A percentile compares a stretch with the other conserved stretches of the same genome.
phyloP scores from a whole-genome alignment of 2,329 filamentous ascomycete genomes.

The Mollisia scopiformis region DNA sequence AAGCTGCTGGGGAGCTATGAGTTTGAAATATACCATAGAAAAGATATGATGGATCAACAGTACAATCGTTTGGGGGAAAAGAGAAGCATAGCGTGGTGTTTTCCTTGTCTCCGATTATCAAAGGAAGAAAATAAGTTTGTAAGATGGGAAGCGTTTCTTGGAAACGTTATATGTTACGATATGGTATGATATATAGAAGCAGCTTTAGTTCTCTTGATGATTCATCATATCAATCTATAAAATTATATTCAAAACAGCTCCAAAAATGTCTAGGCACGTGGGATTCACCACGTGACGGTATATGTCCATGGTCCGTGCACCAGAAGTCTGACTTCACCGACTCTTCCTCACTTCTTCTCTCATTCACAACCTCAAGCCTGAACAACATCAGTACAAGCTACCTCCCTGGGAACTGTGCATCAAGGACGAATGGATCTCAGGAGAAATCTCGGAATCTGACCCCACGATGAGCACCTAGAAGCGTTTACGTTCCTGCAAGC shows the following conservation, averaged over 20 bases:
- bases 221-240: no score
- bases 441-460: neutral
- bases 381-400: neutral
- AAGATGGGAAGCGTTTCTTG: neutral
- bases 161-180: neutral
- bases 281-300: neutral
- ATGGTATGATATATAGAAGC: neutral
- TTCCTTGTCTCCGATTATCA: neutral
- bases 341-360: neutral
- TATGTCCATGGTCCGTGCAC: neutral
- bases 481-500: neutral
- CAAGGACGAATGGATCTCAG: neutral
- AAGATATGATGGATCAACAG: neutral
- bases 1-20: conserved; percentile 49
- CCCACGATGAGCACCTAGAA: neutral
- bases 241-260: no score
- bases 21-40: neutral
- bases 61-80: neutral
- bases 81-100: neutral
- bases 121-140: neutral
- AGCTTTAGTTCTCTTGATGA: neutral
- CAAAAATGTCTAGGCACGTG: no score
- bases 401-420: neutral
- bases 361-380: neutral
- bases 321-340: neutral